Evolutionary conservation across 73 alveolate genomes (phyloP), one percentile per base, ranked within the genome.

Genomic region (Paramecium biaurelia): DNA sequence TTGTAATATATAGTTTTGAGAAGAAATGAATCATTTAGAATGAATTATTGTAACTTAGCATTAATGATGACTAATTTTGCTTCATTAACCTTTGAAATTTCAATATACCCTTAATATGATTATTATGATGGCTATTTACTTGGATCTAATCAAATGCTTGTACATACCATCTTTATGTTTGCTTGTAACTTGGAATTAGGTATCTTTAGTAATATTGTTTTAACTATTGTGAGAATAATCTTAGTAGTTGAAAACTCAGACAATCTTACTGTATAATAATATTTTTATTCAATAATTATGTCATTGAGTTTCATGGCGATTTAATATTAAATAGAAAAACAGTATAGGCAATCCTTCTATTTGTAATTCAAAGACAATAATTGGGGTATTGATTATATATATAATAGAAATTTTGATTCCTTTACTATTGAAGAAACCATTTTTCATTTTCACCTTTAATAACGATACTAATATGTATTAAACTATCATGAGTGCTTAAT

Each of bases 71-170:
- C 45, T 7, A 63, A 63, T 32, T 63, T 63, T 63, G 26, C 84
- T 26, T 24, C 45, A 26, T 32, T 63, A 24, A 14, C 28, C 20
- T 63, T 63, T 30, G 84, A 63, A 30, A 63, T 63, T 53, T 53
- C 68, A 53, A 53, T 53, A 20, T 53, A 53, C 68, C 68, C 68
- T n/a, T 21, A 18, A 5, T 53, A 53, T 9, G 68, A 53, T 63
- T 63, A 30, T 63, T 63, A 63, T 18, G 84, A 63, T 63, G 84
- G 84, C 47, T 63, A 63, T 32, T 63, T 63, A 63, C 45, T 63
- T 63, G 84, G 84, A 12, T 63, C 84, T 30, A 63, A 63, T 63
- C 5, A 63, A 12, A 30, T 30, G 84, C 49, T 63, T 0, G 84
- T 63, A 7, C 84, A 63, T 63, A 63, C 84, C 26, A 63, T 63